Conservation (phyloP, 1,139 yeast species). For the Groenewaldozyma sp. region DNA sequence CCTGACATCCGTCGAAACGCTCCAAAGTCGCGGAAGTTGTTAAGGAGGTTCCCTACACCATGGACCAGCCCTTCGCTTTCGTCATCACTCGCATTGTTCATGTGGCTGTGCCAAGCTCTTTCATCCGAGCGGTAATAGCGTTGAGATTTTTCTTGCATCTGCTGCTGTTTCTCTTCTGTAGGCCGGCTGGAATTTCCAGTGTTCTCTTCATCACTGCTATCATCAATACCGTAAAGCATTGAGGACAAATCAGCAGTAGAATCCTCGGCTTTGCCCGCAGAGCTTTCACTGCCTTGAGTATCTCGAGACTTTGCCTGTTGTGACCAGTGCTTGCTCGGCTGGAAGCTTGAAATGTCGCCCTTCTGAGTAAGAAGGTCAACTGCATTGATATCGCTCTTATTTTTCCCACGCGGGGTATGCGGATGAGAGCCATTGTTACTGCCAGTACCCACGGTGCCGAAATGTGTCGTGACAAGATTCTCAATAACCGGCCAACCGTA, state of each 20-base stretch:
- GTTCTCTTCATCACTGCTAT: background rate
- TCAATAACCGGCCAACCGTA: constrained; percentile 94
- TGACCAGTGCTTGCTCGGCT: background rate
- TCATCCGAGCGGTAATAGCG: constrained; percentile 5
- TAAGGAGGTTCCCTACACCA: constrained; percentile 21
- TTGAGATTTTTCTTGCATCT: background rate
- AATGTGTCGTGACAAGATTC: constrained; percentile 65
- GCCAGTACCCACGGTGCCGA: too few relatives aligned
- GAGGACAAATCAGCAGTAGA: constrained; percentile 9
- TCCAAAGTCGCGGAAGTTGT: constrained; percentile 13
- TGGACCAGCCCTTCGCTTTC: constrained; percentile 24
- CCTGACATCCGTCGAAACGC: background rate
- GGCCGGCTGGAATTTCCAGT: background rate
- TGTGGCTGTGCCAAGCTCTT: constrained; percentile 19
- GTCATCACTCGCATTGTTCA: constrained; percentile 16
- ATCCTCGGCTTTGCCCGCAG: background rate
- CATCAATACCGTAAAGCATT: constrained; percentile 11
- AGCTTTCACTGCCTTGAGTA: background rate
- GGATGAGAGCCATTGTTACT: constrained; percentile 7
- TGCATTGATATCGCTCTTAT: too few relatives aligned
- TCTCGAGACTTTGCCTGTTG: background rate
- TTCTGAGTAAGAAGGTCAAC: background rate
- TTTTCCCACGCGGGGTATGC: too few relatives aligned
- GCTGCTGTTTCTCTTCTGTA: background rate
- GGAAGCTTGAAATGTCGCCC: background rate